A percentile compares a stretch with the other conserved stretches of the same genome.
Conservation (phyloP, 805 yeast species). For the Spathaspora sp. region DNA sequence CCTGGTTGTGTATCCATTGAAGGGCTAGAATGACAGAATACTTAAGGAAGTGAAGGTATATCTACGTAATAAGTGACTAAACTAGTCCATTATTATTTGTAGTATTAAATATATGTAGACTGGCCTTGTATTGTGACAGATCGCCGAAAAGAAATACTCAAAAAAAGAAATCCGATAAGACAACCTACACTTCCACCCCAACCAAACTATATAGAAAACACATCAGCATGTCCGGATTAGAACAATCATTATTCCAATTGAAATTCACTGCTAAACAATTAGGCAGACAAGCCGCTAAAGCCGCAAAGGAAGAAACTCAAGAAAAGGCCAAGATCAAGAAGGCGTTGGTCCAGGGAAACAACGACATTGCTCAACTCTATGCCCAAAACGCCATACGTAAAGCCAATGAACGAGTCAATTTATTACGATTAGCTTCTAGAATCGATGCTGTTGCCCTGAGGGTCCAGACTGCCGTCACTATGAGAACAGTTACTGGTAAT, state of each 20-base stretch:
- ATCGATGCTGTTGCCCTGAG: conserved; percentile 95
- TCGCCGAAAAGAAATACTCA: neutral
- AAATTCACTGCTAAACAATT: conserved; percentile 93
- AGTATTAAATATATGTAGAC: too few relatives aligned
- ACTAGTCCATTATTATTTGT: too few relatives aligned
- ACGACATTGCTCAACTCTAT: conserved; percentile 88
- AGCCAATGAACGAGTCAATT: conserved; percentile 76
- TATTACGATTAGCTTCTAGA: conserved; percentile 78
- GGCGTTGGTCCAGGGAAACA: conserved; percentile 79
- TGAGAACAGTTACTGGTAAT: conserved; percentile 91
- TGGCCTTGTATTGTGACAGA: too few relatives aligned
- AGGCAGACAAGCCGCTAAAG: conserved; percentile 82
- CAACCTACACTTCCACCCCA: neutral
- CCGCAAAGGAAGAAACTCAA: conserved; percentile 83
- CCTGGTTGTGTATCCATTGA: too few relatives aligned
- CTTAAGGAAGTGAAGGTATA: too few relatives aligned
- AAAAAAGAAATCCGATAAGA: conserved; percentile 1
- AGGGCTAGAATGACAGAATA: too few relatives aligned
- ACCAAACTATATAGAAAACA: neutral
- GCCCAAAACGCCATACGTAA: conserved; percentile 96
- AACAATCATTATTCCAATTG: conserved; percentile 59
- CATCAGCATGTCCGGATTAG: conserved; percentile 34
- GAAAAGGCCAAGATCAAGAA: conserved; percentile 89
- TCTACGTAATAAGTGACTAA: too few relatives aligned
- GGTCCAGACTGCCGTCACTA: conserved; percentile 96